A percentile compares a stretch with the other conserved stretches of the same genome.
These are phyloP conservation scores for Gymnopus androsaceus DNA, from an alignment of 1,284 basidiomycete genomes.

Conservation along the genomic window DNA sequence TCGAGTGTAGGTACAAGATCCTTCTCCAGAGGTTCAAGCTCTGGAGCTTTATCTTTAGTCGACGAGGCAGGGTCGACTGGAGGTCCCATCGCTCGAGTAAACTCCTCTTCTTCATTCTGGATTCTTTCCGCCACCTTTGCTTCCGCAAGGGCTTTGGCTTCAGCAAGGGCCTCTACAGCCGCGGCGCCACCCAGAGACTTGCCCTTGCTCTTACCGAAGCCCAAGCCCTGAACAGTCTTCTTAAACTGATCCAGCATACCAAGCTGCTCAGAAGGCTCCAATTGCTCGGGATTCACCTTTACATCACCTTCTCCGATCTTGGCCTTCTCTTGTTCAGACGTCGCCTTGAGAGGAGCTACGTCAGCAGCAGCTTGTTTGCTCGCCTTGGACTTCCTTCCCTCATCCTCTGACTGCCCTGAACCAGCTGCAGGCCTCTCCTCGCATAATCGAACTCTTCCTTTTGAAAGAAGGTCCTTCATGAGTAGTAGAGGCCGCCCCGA, in stretches of 20 bases:
- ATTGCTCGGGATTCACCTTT: constrained; percentile 3
- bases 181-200: constrained; percentile 66
- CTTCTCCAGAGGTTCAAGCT: no score
- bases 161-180: constrained; percentile 59
- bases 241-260: constrained; percentile 65
- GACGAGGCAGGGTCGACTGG: constrained; percentile 17
- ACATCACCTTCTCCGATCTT: constrained; percentile 8
- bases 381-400: constrained; percentile 38
- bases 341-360: constrained; percentile 32
- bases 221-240: constrained; percentile 66
- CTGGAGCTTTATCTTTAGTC: neutral
- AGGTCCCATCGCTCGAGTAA: constrained; percentile 25
- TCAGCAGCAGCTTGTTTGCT: constrained; percentile 44
- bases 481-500: constrained; percentile 16
- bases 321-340: constrained; percentile 12
- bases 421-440: constrained; percentile 27
- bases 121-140: constrained; percentile 66
- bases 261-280: constrained; percentile 33
- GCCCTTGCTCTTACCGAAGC: constrained; percentile 59
- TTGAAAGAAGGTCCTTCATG: constrained; percentile 39
- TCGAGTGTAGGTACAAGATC: constrained; percentile 20
- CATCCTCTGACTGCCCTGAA: constrained; percentile 29
- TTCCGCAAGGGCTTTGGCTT: constrained; percentile 71
- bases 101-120: constrained; percentile 44
- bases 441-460: constrained; percentile 67